These are phyloP conservation scores for Ophiostoma triangulosporum DNA, from an alignment of 2,329 filamentous ascomycete genomes.

Conservation along the genomic window DNA sequence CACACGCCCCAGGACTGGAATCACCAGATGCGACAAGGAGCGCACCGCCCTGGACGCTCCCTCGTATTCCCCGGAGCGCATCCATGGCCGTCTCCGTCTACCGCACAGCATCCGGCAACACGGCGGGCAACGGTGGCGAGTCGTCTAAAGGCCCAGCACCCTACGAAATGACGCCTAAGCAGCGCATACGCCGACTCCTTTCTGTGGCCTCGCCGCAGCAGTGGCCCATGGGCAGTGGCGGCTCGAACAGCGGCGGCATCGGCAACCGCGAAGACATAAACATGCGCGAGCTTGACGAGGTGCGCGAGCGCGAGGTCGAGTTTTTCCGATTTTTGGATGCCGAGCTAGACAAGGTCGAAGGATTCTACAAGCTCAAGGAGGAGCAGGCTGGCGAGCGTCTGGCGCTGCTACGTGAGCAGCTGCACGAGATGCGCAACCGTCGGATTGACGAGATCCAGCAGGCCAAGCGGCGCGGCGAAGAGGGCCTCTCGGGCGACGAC, in stretches of 20 bases:
- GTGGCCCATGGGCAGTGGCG: background rate
- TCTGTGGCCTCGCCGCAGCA: constrained; percentile 20
- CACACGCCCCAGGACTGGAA: background rate
- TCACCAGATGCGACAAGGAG: constrained; percentile 1
- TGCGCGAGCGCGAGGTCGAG: constrained; percentile 63
- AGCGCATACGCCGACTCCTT: constrained; percentile 27
- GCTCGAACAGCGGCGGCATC: constrained; percentile 23
- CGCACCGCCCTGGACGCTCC: constrained; percentile 14
- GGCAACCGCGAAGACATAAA: constrained; percentile 19
- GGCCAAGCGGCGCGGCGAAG: constrained; percentile 20
- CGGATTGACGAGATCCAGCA: constrained; percentile 57
- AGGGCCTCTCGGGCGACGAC: constrained; percentile 6
- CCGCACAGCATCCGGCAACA: background rate
- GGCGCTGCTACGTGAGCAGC: constrained; percentile 59
- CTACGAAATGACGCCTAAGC: constrained; percentile 6
- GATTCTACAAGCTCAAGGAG: constrained; percentile 81
- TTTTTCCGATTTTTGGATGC: constrained; percentile 76
- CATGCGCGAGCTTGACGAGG: constrained; percentile 30
- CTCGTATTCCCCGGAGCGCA: constrained; percentile 16
- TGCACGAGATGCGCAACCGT: constrained; percentile 85
- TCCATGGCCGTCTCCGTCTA: constrained; percentile 18
- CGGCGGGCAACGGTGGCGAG: background rate
- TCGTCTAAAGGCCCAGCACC: background rate
- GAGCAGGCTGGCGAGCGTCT: constrained; percentile 66
- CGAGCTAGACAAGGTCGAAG: constrained; percentile 83